Conservation (phyloP, 495 filamentous ascomycete species). For the Aspergillus hancockii region DNA sequence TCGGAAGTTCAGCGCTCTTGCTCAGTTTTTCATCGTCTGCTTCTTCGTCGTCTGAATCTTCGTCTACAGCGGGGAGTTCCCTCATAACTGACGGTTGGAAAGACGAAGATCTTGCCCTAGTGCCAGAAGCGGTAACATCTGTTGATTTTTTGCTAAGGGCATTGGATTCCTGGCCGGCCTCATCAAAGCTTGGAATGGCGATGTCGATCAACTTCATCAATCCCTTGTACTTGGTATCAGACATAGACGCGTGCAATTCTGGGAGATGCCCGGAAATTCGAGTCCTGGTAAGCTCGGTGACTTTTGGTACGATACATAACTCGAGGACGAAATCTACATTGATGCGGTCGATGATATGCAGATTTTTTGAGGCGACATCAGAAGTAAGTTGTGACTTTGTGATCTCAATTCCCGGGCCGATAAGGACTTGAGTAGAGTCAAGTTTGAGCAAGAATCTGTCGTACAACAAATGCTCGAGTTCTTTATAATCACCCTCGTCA, state of each 20-base stretch:
- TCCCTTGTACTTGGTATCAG: slow-evolving; percentile 93
- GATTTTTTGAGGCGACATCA: slow-evolving; percentile 65
- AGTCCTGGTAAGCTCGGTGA: slow-evolving; percentile 89
- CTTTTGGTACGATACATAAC: slow-evolving; percentile 90
- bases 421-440: slow-evolving; percentile 89
- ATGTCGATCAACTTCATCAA: slow-evolving; percentile 96
- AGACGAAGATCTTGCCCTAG: slow-evolving; percentile 54
- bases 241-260: slow-evolving; percentile 85
- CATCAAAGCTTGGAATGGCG: slow-evolving; percentile 82
- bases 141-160: slow-evolving; percentile 26
- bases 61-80: slow-evolving; percentile 76
- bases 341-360: slow-evolving; percentile 94
- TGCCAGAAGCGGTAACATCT: slow-evolving; percentile 32
- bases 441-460: slow-evolving; percentile 92
- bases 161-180: slow-evolving; percentile 34
- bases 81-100: slow-evolving; percentile 67
- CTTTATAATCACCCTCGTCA: slow-evolving; percentile 83
- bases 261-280: slow-evolving; percentile 89
- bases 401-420: slow-evolving; percentile 90
- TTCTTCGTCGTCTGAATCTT: slow-evolving; percentile 68
- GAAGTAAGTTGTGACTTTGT: slow-evolving; percentile 81
- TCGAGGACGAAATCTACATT: slow-evolving; percentile 94
- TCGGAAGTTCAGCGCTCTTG: slow-evolving; percentile 54
- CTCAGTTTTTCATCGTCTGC: slow-evolving; percentile 60
- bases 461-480: slow-evolving; percentile 88